Conservation (phyloP, 805 yeast species). For the Vanderwaltozyma yarrowii region DNA sequence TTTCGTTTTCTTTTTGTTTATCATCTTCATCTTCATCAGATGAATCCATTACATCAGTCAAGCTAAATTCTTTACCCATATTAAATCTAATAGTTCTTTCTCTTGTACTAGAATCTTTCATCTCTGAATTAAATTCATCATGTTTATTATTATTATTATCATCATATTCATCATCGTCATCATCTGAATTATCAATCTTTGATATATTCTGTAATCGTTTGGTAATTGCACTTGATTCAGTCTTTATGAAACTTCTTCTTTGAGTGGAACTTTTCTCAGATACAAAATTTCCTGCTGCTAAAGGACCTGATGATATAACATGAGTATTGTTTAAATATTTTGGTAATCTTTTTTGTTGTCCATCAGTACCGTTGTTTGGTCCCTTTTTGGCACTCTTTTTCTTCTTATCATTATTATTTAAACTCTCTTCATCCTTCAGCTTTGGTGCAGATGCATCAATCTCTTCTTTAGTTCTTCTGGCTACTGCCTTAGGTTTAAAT, state of each 20-base stretch:
- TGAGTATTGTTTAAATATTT: constrained; percentile 37
- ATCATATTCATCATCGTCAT: constrained; percentile 32
- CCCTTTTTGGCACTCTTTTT: constrained; percentile 6
- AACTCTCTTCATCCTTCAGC: constrained; percentile 24
- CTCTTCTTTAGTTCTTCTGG: constrained; percentile 74
- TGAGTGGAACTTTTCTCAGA: constrained; percentile 16
- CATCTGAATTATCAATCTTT: constrained; percentile 14
- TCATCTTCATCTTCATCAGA: not conserved
- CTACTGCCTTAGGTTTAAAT: constrained; percentile 82
- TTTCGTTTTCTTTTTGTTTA: constrained; percentile 10
- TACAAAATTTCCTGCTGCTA: constrained; percentile 47
- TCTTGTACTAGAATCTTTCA: not conserved
- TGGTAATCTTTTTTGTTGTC: constrained; percentile 20
- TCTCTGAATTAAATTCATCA: constrained; percentile 27
- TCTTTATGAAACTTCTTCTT: constrained; percentile 19
- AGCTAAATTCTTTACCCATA: constrained; percentile 51
- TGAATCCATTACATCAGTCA: constrained; percentile 26
- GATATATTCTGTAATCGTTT: constrained; percentile 5
- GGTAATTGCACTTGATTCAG: constrained; percentile 1
- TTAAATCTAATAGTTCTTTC: constrained; percentile 36
- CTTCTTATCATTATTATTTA: constrained; percentile 9
- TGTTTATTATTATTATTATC: constrained; percentile 20
- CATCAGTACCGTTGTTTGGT: constrained; percentile 7
- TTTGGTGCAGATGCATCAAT: constrained; percentile 69
- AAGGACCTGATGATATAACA: constrained; percentile 62